Evolutionary conservation across 208 protist species (phyloP).

Genomic region (Wallacemonas sp.): DNA sequence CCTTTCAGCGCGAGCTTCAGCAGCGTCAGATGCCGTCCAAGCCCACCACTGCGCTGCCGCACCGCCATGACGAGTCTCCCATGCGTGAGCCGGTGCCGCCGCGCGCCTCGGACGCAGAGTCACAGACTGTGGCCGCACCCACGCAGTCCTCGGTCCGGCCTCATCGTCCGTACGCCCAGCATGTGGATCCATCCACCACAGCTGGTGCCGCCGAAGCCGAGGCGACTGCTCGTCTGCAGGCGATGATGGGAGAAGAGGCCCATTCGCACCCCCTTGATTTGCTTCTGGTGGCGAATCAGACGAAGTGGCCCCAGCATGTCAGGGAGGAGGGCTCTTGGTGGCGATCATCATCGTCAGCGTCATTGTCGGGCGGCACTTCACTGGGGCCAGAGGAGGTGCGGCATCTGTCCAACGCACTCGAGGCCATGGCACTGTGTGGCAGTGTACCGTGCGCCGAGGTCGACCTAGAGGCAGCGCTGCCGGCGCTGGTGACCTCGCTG

Average conservation of each 20-base stretch:
- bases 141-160: too few species aligned
- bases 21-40: constrained; percentile 17
- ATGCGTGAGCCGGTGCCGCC: too few species aligned
- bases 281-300: neutral
- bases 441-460: neutral
- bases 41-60: neutral
- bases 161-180: too few species aligned
- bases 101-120: too few species aligned
- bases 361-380: neutral
- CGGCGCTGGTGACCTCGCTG: constrained; percentile 22
- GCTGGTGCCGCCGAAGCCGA: too few species aligned
- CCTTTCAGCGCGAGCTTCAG: constrained; percentile 43
- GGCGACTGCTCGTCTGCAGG: too few species aligned
- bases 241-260: too few species aligned
- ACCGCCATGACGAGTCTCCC: too few species aligned
- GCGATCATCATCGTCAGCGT: too few species aligned
- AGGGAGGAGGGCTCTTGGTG: neutral
- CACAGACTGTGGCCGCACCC: too few species aligned
- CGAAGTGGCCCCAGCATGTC: neutral
- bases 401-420: neutral
- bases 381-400: neutral
- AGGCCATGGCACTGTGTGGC: neutral
- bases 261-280: neutral
- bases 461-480: neutral
- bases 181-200: too few species aligned